Evolutionary conservation across 106 monocot genomes (phyloP), one percentile per base, ranked within the genome.

Genomic region (Triglochin maritima): DNA sequence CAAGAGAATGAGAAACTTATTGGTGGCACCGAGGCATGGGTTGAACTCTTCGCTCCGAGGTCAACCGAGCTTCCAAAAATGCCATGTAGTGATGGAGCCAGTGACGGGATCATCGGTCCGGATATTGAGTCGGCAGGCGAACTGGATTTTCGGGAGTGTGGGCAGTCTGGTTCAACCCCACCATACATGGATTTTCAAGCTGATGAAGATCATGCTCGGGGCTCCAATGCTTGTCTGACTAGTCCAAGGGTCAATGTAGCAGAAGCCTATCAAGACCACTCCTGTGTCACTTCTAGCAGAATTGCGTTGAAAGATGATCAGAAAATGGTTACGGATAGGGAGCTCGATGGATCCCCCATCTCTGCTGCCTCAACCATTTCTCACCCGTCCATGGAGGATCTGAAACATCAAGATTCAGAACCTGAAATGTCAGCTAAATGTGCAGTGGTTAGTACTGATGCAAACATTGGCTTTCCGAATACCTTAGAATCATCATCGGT

Each of bases 331-430:
- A 11, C n/a, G 49, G 73, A 76, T 44, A 69, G 65, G 64, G 88
- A 74, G 16, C 50, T 72, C 74, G 77, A 76, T 13, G 61, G 51
- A 16, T 84, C 84, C 15, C 74, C 79, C 59, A 55, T 69, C 51
- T 88, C 87, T 9, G 79, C 74, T 68, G 70, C 71, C 10, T 77
- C 88, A 15, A 72, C 65, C 52, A 72, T 78, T 17, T 79, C 79
- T 64, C 71, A 72, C 46, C 53, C 78, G 59, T 78, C 80, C 60
- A 62, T 54, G 5, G 48, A 50, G 6, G 60, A 73, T 4, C 60
- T 47, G 50, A 65, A 17, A 60, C 16, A 42, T 4, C 71, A 63
- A 57, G 57, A 62, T 51, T 51, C 62, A 11, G 66, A 66, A 44
- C 10, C 60, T 3, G 72, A 60, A 57, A 53, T 48, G 14, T 71